Conservation (phyloP, 352 stramenopile genomes). For the Phytopythium aichiense region DNA sequence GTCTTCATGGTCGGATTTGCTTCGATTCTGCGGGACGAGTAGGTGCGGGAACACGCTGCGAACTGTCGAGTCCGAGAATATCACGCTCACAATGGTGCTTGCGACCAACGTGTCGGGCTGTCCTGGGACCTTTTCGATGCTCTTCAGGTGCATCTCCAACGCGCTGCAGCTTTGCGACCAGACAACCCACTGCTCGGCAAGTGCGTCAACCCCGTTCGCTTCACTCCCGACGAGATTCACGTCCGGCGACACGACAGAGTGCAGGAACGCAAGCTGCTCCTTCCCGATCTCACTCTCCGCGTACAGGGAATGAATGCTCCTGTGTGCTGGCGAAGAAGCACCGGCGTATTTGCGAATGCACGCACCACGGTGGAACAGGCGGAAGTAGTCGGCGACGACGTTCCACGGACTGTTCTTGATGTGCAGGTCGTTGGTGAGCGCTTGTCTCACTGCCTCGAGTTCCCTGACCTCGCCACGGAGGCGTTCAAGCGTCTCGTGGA, state of each 20-base stretch:
- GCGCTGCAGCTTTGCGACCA: constrained; percentile 14
- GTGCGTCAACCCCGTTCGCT: constrained; percentile 7
- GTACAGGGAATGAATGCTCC: not conserved
- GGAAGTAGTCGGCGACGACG: constrained; percentile 21
- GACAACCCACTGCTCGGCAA: constrained; percentile 14
- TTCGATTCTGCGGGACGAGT: not conserved
- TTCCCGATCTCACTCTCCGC: not conserved
- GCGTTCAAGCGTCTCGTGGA: constrained; percentile 17
- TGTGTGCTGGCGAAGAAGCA: not conserved
- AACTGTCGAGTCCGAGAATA: constrained; percentile 15
- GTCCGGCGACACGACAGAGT: constrained; percentile 8
- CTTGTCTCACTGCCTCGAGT: constrained; percentile 13
- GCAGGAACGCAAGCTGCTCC: constrained; percentile 16
- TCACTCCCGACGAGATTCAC: constrained; percentile 7
- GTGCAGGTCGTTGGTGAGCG: not conserved
- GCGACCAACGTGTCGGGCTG: constrained; percentile 3
- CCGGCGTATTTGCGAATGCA: not conserved
- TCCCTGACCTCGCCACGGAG: constrained; percentile 19
- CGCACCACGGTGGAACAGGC: constrained; percentile 17
- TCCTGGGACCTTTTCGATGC: constrained; percentile 5
- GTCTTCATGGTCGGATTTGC: not conserved
- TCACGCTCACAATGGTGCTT: constrained; percentile 1
- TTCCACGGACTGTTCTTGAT: constrained; percentile 6
- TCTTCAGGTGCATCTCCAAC: constrained; percentile 12
- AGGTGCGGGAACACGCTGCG: constrained; percentile 14